Evolutionary conservation across 164 flowering plant species (phyloP), one percentile per base, ranked within the genome.

Genomic region (Cinnamomum chago): DNA sequence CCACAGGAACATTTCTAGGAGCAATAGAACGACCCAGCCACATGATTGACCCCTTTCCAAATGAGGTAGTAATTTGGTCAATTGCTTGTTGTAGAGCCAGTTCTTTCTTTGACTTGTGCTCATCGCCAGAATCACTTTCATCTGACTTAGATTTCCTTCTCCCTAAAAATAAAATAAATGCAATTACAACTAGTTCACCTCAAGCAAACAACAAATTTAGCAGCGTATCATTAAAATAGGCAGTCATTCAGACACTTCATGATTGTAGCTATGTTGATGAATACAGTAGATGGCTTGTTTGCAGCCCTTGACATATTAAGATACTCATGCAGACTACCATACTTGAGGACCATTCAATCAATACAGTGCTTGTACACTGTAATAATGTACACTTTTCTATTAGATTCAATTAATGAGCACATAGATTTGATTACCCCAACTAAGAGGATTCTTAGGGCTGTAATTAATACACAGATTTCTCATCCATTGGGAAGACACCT

Each of bases 21-120:
- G 88, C 65, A 62, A 13, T 76, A 55, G 93, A 81, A n/a, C 92
- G 90, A 69, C 97, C 97, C 79, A 95, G 91, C 97, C 98, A 95
- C 99, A 95, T 95, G 65, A 95, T 95, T 22, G 99, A 83, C 30
- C 94, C 98, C 76, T 92, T 90, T 67, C 98, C 99, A 84, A 89
- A 93, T n/a, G 96, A 81, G 30, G 87, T 55, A 35, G 87, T 86
- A 58, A 95, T 92, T 86, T 93, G 99, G 84, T 93, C 99, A 69
- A 95, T 23, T 10, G 99, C 99, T 81, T 84, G 91, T 23, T 88
- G 81, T 15, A 95, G 81, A 1, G 97, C 96, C 75, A 93, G 65
- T 23, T 92, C 97, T 80, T 93, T 95, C 84, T 89, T 86, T 12
- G 98, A 88, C 86, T 89, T 28, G 60, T 83, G 89, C 35, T 90